phyloP scores from a whole-genome alignment of 352 stramenopile species.

The Nannochloropsis limnetica region DNA sequence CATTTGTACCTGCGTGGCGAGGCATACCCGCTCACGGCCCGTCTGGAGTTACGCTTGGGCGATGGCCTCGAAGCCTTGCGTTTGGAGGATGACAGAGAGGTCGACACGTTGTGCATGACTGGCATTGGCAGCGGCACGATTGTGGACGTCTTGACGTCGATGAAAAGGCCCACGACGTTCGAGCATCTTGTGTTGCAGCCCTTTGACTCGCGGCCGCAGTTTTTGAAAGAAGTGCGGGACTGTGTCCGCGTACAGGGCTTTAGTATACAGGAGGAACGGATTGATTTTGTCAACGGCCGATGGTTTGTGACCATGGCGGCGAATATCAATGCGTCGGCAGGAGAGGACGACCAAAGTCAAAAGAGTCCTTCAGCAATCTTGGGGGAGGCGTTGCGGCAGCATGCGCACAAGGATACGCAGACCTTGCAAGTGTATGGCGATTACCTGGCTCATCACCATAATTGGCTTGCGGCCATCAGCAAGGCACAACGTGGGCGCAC shows the following conservation, averaged over 20 bases:
- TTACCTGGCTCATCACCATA: not conserved
- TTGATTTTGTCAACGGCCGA: constrained; percentile 17
- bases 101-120: not conserved
- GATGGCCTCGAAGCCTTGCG: not conserved
- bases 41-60: not conserved
- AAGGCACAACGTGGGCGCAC: not conserved
- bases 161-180: not conserved
- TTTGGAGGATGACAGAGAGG: not conserved
- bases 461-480: not conserved
- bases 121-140: constrained; percentile 15
- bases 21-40: not conserved
- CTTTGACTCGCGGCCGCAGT: constrained; percentile 31
- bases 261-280: not conserved
- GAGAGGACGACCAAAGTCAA: not conserved
- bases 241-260: not conserved
- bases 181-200: constrained; percentile 10
- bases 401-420: not conserved
- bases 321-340: not conserved
- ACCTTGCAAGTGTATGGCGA: not conserved
- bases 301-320: constrained; percentile 22
- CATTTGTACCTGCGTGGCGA: not conserved
- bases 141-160: not conserved
- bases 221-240: constrained; percentile 15
- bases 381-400: not conserved
- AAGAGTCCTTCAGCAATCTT: not conserved